phyloP scores from a whole-genome alignment of 139 green algal species.

The Tetratostichococcus sp. region DNA sequence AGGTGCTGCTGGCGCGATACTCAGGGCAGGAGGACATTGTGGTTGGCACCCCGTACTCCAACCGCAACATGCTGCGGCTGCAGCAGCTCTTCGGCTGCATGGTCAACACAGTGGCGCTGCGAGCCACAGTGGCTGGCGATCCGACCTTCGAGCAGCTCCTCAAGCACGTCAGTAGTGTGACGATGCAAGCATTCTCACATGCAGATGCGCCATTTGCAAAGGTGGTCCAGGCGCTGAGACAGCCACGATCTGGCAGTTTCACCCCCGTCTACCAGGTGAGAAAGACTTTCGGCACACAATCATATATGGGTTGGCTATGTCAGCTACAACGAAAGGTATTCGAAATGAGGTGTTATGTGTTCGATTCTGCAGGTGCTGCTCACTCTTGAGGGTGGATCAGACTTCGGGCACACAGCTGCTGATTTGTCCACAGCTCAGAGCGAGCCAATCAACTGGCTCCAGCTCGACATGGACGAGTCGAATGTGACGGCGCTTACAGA shows the following conservation, averaged over 20 bases:
- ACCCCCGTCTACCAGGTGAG: constrained; percentile 16
- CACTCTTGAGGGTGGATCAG: not conserved
- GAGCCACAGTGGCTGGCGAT: not conserved
- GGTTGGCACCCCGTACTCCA: not conserved
- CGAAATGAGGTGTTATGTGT: no score
- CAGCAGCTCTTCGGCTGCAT: constrained; percentile 5
- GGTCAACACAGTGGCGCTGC: constrained; percentile 8
- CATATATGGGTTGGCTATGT: no score
- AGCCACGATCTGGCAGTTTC: no score
- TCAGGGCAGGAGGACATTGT: not conserved
- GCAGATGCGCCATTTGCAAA: not conserved
- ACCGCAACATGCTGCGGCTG: not conserved
- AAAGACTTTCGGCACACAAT: no score
- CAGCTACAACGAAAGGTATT: no score
- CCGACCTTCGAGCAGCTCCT: constrained; percentile 3
- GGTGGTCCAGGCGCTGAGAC: constrained; percentile 4
- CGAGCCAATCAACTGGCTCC: no score
- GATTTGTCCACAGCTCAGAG: no score
- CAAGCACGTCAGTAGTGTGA: not conserved
- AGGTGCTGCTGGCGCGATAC: no score
- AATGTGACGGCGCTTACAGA: no score
- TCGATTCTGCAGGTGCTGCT: not conserved
- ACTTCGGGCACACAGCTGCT: no score
- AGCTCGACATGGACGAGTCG: no score
- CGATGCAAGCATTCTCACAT: not conserved